These are phyloP conservation scores for Monilinia vaccinii-corymbosi DNA, from an alignment of 2,329 filamentous ascomycete species.

Conservation along the genomic window DNA sequence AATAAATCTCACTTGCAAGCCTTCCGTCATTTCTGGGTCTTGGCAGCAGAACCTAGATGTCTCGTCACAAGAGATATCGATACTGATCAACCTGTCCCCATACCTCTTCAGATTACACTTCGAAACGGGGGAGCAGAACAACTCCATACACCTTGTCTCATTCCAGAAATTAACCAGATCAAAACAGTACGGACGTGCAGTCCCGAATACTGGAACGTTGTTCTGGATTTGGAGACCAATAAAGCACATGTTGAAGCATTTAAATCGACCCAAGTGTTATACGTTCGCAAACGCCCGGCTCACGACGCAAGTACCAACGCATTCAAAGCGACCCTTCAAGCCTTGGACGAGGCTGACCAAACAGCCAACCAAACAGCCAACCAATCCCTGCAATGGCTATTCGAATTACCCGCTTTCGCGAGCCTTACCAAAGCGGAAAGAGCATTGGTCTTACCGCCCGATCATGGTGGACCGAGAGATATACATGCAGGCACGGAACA, in stretches of 20 bases:
- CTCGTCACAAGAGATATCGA: conserved; percentile 81
- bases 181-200: conserved; percentile 40
- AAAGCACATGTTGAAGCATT: conserved; percentile 48
- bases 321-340: conserved; percentile 55
- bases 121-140: conserved; percentile 20
- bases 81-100: conserved; percentile 67
- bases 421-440: conserved; percentile 49
- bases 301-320: conserved; percentile 45
- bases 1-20: conserved; percentile 93
- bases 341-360: conserved; percentile 49
- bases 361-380: conserved; percentile 36
- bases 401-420: conserved; percentile 45
- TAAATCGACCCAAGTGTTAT: conserved; percentile 50
- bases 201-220: conserved; percentile 58
- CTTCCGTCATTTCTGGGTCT: conserved; percentile 93
- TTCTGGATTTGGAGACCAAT: conserved; percentile 53
- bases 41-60: conserved; percentile 83
- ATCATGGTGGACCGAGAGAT: conserved; percentile 33
- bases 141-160: conserved; percentile 31
- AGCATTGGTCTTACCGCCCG: conserved; percentile 40
- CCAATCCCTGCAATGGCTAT: conserved; percentile 53
- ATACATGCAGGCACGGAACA: conserved; percentile 42
- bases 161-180: conserved; percentile 41
- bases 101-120: conserved; percentile 54
- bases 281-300: conserved; percentile 49